phyloP scores from a whole-genome alignment of 768 basidiomycete genomes.

The Boletus fagicola region DNA sequence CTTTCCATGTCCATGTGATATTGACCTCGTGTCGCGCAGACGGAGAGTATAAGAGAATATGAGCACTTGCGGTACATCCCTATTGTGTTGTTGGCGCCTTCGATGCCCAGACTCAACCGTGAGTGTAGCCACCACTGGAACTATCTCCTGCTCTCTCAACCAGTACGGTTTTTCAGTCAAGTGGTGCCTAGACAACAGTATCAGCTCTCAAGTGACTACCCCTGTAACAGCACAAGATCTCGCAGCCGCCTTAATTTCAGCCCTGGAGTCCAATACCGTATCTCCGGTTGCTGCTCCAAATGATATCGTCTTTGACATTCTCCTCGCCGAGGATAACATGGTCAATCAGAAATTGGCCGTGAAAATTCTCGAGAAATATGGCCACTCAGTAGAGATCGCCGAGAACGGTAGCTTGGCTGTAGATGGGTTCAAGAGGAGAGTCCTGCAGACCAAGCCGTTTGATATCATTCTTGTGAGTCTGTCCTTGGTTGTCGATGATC shows the following conservation, averaged over 20 bases:
- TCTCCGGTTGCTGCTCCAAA: conserved; percentile 83
- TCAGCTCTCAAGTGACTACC: conserved; percentile 91
- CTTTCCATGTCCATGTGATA: background rate
- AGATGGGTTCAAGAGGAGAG: conserved; percentile 83
- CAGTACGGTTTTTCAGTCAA: conserved; percentile 55
- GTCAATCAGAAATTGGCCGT: conserved; percentile 96
- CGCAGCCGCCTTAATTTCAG: conserved; percentile 87
- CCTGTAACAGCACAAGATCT: conserved; percentile 88
- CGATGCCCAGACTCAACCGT: conserved; percentile 74
- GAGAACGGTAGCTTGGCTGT: conserved; percentile 95
- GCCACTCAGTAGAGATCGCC: conserved; percentile 93
- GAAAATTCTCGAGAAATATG: conserved; percentile 94
- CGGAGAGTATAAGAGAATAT: conserved; percentile 84
- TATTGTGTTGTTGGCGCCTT: conserved; percentile 84
- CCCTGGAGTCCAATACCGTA: conserved; percentile 92
- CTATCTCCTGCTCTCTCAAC: conserved; percentile 4
- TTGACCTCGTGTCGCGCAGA: conserved; percentile 46
- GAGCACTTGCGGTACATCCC: conserved; percentile 97
- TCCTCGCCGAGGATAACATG: conserved; percentile 95
- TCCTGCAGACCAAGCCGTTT: conserved; percentile 69
- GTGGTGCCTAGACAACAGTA: conserved; percentile 96
- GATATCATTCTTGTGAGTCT: conserved; percentile 85
- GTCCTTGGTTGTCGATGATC: background rate
- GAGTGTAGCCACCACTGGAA: conserved; percentile 29
- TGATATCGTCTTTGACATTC: conserved; percentile 85